phyloP scores from a whole-genome alignment of 345 rosid species.

The Psidium friedrichsthalianum region DNA sequence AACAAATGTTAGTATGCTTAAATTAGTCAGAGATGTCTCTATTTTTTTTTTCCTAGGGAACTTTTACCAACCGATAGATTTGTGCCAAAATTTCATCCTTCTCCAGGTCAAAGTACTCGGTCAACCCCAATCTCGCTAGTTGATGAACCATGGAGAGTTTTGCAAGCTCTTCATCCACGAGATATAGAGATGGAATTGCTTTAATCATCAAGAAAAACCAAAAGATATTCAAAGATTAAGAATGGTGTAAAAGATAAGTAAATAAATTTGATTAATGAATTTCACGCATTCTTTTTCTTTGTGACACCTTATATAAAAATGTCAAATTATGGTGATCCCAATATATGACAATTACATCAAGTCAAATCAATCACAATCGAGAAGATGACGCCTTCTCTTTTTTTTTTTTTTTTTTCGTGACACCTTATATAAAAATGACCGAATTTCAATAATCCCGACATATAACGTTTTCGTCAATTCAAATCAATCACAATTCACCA shows the following conservation, averaged over 20 bases:
- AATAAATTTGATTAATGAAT: no score
- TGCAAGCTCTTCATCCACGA: constrained; percentile 38
- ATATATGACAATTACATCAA: neutral
- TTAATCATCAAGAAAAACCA: neutral
- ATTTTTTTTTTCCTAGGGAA: neutral
- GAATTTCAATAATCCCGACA: neutral
- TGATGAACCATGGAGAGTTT: constrained; percentile 39
- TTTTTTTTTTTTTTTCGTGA: neutral
- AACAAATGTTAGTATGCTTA: neutral
- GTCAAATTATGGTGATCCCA: neutral
- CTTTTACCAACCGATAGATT: constrained; percentile 18
- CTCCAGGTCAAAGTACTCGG: constrained; percentile 31
- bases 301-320: neutral
- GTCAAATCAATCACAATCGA: neutral
- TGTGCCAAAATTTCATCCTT: constrained; percentile 26
- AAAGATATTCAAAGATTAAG: neutral
- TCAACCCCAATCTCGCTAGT: constrained; percentile 39
- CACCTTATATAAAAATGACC: neutral
- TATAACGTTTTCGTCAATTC: neutral
- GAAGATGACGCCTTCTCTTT: neutral
- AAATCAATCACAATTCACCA: neutral
- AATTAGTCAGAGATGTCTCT: no score
- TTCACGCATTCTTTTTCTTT: neutral
- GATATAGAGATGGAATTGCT: constrained; percentile 36
- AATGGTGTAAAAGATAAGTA: no score